These are phyloP conservation scores for Syzygium jambos DNA, from an alignment of 345 rosid genomes.

Conservation along the genomic window DNA sequence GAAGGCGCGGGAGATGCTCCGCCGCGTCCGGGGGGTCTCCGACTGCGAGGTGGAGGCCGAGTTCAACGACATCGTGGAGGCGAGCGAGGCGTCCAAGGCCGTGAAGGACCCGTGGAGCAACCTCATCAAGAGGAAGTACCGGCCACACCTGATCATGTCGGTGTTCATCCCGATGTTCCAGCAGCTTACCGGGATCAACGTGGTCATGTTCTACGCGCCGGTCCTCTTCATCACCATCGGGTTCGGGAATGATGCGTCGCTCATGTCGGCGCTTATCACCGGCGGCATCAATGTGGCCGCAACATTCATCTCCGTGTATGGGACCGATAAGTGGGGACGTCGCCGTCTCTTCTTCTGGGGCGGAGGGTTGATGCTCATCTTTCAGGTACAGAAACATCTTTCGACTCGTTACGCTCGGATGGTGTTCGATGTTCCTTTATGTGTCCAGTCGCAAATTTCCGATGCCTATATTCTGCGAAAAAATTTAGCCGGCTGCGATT, in stretches of 20 bases:
- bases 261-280: conserved; percentile 27
- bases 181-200: conserved; percentile 39
- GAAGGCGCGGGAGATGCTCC: conserved; percentile 12
- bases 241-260: conserved; percentile 2
- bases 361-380: conserved; percentile 1
- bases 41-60: conserved; percentile 15
- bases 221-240: conserved; percentile 43
- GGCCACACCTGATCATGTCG: conserved; percentile 16
- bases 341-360: conserved; percentile 6
- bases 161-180: conserved; percentile 29
- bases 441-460: not conserved
- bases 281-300: not conserved
- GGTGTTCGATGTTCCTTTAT: not conserved
- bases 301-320: not conserved
- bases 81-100: conserved; percentile 16
- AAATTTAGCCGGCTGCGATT: not conserved
- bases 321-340: conserved; percentile 10
- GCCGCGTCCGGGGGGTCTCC: conserved; percentile 12
- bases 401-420: not conserved
- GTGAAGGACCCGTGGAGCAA: conserved; percentile 22
- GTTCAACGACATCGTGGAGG: conserved; percentile 17
- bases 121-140: conserved; percentile 7
- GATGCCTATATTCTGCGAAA: not conserved
- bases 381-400: not conserved
- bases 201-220: conserved; percentile 42